phyloP scores from a whole-genome alignment of 1,284 basidiomycete species.

The Athelia sp. region DNA sequence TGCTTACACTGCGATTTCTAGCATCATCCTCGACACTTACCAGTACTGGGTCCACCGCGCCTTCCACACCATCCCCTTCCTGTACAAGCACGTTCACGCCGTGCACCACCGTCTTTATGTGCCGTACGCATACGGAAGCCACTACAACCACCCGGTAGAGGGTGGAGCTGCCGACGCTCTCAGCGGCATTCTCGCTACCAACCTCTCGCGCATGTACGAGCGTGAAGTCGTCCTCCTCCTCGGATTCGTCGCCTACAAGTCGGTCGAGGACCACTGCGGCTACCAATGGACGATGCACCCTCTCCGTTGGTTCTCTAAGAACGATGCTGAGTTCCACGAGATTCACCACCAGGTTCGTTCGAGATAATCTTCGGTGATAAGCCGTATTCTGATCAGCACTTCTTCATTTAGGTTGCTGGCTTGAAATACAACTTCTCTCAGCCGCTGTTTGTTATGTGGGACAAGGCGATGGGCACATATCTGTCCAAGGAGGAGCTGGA shows the following conservation, averaged over 20 bases:
- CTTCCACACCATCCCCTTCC: constrained; percentile 64
- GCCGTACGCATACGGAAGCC: constrained; percentile 73
- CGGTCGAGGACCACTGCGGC: constrained; percentile 78
- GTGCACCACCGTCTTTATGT: constrained; percentile 76
- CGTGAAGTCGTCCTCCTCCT: constrained; percentile 64
- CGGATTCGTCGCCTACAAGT: constrained; percentile 61
- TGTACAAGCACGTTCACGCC: constrained; percentile 72
- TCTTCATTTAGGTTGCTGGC: constrained; percentile 16
- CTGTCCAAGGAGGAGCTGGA: constrained; percentile 35
- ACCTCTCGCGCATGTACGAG: constrained; percentile 45
- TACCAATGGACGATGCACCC: constrained; percentile 67
- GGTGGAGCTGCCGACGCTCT: constrained; percentile 66
- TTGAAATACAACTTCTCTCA: constrained; percentile 77
- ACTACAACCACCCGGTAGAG: constrained; percentile 79
- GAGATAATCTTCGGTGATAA: constrained; percentile 39
- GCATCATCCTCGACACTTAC: constrained; percentile 76
- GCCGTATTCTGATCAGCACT: too few relatives aligned
- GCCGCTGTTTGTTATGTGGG: constrained; percentile 64
- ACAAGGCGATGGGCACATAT: constrained; percentile 50
- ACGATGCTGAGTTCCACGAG: constrained; percentile 77
- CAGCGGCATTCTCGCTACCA: constrained; percentile 56
- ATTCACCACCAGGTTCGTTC: constrained; percentile 58
- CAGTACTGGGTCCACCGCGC: constrained; percentile 72
- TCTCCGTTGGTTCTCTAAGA: constrained; percentile 60
- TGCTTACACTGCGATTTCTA: constrained; percentile 17